Conservation (phyloP, 176 grass and related monocot species). For the Stipa capillata region DNA sequence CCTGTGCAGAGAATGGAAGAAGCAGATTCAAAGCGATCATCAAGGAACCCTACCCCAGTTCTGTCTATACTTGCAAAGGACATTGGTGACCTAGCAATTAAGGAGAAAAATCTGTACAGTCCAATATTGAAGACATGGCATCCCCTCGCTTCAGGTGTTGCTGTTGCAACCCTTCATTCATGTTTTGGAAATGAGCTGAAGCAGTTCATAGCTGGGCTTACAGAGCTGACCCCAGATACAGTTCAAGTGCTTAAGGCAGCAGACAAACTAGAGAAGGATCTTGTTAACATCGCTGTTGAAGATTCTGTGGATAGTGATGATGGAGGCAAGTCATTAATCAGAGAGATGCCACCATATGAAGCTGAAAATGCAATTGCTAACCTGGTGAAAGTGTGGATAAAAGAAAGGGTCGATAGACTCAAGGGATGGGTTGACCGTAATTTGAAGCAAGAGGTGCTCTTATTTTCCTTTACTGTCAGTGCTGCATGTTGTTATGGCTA, state of each 20-base stretch:
- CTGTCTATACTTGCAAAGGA: conserved; percentile 93
- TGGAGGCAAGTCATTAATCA: conserved; percentile 92
- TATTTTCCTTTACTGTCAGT: background rate
- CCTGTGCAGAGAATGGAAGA: conserved; percentile 93
- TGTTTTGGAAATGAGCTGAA: conserved; percentile 96
- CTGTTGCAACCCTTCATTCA: conserved; percentile 93
- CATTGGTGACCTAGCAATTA: conserved; percentile 75
- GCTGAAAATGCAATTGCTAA: conserved; percentile 92
- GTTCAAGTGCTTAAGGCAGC: conserved; percentile 94
- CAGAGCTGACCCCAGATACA: conserved; percentile 75
- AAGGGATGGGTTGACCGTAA: conserved; percentile 96
- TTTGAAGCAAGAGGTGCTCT: conserved; percentile 85
- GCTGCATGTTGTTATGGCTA: background rate
- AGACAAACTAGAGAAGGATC: conserved; percentile 95
- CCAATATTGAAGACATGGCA: conserved; percentile 91
- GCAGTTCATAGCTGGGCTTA: conserved; percentile 74
- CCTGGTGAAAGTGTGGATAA: conserved; percentile 93
- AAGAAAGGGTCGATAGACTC: conserved; percentile 70
- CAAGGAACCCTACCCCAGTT: conserved; percentile 64
- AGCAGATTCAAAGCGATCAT: conserved; percentile 86
- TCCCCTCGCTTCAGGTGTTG: conserved; percentile 93
- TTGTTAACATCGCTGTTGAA: conserved; percentile 95
- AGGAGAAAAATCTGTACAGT: conserved; percentile 97
- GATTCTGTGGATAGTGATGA: conserved; percentile 99
- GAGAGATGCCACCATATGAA: conserved; percentile 98